Evolutionary conservation across 2,329 filamentous ascomycete genomes (phyloP).

Genomic region (Colletotrichum euphorbiae): DNA sequence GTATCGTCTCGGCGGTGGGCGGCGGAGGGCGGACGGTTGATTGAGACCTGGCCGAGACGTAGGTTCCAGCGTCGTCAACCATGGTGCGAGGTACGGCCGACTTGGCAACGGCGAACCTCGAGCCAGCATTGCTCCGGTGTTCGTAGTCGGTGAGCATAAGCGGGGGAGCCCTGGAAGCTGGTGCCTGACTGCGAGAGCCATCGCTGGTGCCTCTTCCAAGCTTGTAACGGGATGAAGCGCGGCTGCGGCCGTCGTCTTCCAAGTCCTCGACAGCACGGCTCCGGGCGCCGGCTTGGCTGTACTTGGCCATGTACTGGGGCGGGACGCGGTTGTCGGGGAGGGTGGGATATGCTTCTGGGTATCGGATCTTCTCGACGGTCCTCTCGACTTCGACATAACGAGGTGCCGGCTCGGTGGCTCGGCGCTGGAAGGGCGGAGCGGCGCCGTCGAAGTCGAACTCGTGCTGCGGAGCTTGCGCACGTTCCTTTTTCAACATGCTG

Average conservation of each 20-base stretch:
- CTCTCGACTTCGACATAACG: slow-evolving; percentile 54
- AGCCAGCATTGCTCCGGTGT: slow-evolving; percentile 54
- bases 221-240: slow-evolving; percentile 53
- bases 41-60: slow-evolving; percentile 56
- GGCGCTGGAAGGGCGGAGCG: slow-evolving; percentile 54
- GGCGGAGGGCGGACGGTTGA: slow-evolving; percentile 49
- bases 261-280: slow-evolving; percentile 49
- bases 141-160: slow-evolving; percentile 56
- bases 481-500: slow-evolving; percentile 74
- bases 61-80: slow-evolving; percentile 54
- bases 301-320: slow-evolving; percentile 51
- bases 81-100: slow-evolving; percentile 19
- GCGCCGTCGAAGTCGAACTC: slow-evolving; percentile 55
- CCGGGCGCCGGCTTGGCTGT: slow-evolving; percentile 48
- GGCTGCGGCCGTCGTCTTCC: slow-evolving; percentile 56
- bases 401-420: slow-evolving; percentile 53
- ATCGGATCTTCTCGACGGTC: slow-evolving; percentile 52
- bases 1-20: slow-evolving; percentile 45
- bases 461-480: slow-evolving; percentile 53
- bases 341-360: slow-evolving; percentile 49
- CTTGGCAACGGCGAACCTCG: slow-evolving; percentile 48
- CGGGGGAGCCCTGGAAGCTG: slow-evolving; percentile 48
- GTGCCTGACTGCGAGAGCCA: slow-evolving; percentile 57
- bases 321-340: slow-evolving; percentile 49
- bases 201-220: slow-evolving; percentile 45